A percentile compares a stretch with the other conserved stretches of the same genome.
phyloP scores from a whole-genome alignment of 805 yeast species.

The Wickerhamomyces bisporus region DNA sequence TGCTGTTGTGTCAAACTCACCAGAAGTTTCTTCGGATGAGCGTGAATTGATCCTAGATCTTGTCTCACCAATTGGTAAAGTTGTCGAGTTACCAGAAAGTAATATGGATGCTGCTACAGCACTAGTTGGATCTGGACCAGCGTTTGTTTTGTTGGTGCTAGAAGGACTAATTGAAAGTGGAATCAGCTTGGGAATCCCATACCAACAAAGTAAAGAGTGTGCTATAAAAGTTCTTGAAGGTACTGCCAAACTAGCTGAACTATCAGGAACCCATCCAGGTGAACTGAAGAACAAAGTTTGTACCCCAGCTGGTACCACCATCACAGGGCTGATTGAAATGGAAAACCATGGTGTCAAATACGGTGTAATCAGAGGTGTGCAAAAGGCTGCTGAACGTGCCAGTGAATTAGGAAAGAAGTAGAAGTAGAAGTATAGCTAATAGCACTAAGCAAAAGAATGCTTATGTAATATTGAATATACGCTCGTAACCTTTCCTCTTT shows the following conservation, averaged over 20 bases:
- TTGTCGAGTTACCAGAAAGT: constrained; percentile 70
- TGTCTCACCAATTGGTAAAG: constrained; percentile 61
- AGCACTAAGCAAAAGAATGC: too few relatives aligned
- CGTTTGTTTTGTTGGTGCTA: constrained; percentile 82
- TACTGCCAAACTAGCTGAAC: constrained; percentile 82
- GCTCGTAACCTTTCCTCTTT: not conserved
- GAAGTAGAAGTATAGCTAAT: not conserved
- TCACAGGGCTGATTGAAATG: constrained; percentile 88
- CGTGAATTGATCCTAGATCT: constrained; percentile 42
- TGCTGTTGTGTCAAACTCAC: constrained; percentile 82
- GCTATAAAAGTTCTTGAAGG: constrained; percentile 95
- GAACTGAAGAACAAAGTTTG: constrained; percentile 82
- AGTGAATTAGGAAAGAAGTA: constrained; percentile 48
- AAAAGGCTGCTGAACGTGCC: constrained; percentile 87
- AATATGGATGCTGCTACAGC: constrained; percentile 97
- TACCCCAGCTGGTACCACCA: constrained; percentile 98
- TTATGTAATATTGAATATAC: not conserved
- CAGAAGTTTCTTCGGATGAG: constrained; percentile 39
- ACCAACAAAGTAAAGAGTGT: constrained; percentile 71
- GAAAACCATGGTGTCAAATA: constrained; percentile 89
- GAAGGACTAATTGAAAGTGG: constrained; percentile 95
- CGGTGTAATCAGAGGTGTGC: constrained; percentile 82
- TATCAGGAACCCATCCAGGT: constrained; percentile 83
- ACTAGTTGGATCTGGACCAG: constrained; percentile 94
- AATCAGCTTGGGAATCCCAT: constrained; percentile 88